A percentile compares a stretch with the other conserved stretches of the same genome.
These are phyloP conservation scores for Fusarium staphyleae DNA, from an alignment of 2,329 filamentous ascomycete species.

Conservation along the genomic window DNA sequence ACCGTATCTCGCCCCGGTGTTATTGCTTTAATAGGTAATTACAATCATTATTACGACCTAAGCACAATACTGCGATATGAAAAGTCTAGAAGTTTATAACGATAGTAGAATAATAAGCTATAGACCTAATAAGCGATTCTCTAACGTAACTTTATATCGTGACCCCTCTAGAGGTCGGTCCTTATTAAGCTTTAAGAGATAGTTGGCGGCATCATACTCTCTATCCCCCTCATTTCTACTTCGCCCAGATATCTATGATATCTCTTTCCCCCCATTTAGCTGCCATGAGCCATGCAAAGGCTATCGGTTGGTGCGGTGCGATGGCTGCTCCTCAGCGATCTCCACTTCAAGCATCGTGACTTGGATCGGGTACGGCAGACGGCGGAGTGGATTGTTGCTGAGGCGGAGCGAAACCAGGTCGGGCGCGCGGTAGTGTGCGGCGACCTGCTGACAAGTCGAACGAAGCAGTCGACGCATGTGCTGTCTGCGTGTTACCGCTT, in stretches of 20 bases:
- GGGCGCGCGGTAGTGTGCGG: constrained; percentile 30
- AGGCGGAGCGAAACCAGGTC: constrained; percentile 24
- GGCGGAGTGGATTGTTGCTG: constrained; percentile 29
- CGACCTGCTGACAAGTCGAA: constrained; percentile 34
- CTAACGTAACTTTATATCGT: too few relatives aligned
- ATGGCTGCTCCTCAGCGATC: constrained; percentile 35
- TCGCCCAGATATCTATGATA: not conserved
- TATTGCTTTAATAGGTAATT: too few relatives aligned
- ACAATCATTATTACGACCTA: too few relatives aligned
- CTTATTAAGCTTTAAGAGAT: too few relatives aligned
- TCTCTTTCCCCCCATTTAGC: constrained; percentile 1
- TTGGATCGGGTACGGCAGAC: constrained; percentile 27
- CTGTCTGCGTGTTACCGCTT: constrained; percentile 32
- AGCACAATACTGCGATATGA: too few relatives aligned
- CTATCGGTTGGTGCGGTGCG: not conserved
- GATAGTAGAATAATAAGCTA: too few relatives aligned
- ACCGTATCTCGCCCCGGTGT: too few relatives aligned
- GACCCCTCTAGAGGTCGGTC: too few relatives aligned
- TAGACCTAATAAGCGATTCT: too few relatives aligned
- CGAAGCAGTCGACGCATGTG: constrained; percentile 25
- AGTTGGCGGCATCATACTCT: not conserved
- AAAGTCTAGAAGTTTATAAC: too few relatives aligned
- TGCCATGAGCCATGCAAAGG: constrained; percentile 15
- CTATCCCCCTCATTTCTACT: not conserved
- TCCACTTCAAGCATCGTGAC: constrained; percentile 33